Percentiles rank a stretch among this genome's conserved stretches.
Conservation (phyloP, 2,329 filamentous ascomycete genomes). For the Penicillium sp. region DNA sequence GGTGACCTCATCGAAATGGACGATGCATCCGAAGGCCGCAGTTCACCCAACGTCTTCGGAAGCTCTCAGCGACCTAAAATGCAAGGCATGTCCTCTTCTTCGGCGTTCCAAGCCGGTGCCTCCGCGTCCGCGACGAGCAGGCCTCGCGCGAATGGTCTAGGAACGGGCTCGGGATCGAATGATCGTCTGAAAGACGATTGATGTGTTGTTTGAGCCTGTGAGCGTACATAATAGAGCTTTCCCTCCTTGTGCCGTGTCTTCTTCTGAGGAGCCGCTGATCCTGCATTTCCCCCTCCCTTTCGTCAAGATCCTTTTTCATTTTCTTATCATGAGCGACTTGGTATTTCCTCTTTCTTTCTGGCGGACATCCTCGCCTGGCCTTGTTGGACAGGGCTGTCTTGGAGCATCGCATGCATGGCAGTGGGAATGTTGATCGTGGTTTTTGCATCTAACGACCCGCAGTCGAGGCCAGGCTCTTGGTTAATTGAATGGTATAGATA, state of each 20-base stretch:
- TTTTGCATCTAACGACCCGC: neutral
- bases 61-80: conserved; percentile 17
- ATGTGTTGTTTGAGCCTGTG: conserved; percentile 16
- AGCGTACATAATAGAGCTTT: conserved; percentile 26
- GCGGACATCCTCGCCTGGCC: neutral
- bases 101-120: conserved; percentile 21
- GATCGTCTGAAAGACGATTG: conserved; percentile 33
- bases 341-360: conserved; percentile 9
- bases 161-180: conserved; percentile 8
- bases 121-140: conserved; percentile 32
- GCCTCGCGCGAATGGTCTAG: conserved; percentile 30
- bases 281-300: conserved; percentile 11
- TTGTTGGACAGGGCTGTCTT: neutral
- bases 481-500: neutral
- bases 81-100: conserved; percentile 25
- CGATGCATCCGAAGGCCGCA: conserved; percentile 34
- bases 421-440: neutral
- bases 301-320: conserved; percentile 2
- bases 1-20: conserved; percentile 47
- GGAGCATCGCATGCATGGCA: conserved; percentile 2
- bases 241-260: conserved; percentile 8
- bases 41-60: conserved; percentile 19
- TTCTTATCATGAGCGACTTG: conserved; percentile 18
- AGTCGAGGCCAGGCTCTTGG: neutral
- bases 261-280: conserved; percentile 5